Evolutionary conservation across 106 monocot species (phyloP), one percentile per base, ranked within the genome.

Genomic region (Amphibolis antarctica): DNA sequence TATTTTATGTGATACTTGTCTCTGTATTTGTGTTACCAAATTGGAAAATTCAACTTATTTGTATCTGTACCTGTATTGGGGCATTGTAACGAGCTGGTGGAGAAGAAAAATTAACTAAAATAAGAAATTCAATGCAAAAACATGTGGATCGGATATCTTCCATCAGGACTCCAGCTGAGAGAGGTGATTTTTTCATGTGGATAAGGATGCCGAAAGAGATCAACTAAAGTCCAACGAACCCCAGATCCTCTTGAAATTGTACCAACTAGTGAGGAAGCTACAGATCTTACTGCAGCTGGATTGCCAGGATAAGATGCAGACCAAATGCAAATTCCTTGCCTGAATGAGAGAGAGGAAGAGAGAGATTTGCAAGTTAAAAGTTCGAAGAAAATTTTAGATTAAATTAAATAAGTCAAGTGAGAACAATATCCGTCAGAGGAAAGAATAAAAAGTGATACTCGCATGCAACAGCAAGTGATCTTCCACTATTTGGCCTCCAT

Each of bases 401-500:
- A 26, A 23, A 66, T 53, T 14, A 46, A 31, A 47, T n/a, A 59
- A 10, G 23, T 23, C 12, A 59, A 23, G 50, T 28, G 20, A 24
- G 13, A 51, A 30, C 29, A 71, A 28, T 53, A 54, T 46, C 25
- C 7, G 36, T 36, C 36, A 7, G 7, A 36, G 7, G 36, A 45
- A 47, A 15, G 23, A 2, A 45, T n/a, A 23, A 26, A 7, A 13
- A 11, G 47, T 27, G 26, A 59, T 62, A 55, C 86, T 72, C 85
- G 82, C 87, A 85, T 50, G 80, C 87, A 70, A 99, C 80, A 67
- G 82, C 71, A 45, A 99, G 76, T 64, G 76, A 81, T 68, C 78
- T 99, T 29, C 98, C 98, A 75, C 91, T 79, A 22, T 88, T 87
- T 49, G 91, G 91, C 68, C 98, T 82, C 98, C 98, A 99, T 63